Evolutionary conservation across 2,329 filamentous ascomycete species (phyloP), one percentile per base, ranked within the genome.

Genomic region (Colletotrichum sp.): DNA sequence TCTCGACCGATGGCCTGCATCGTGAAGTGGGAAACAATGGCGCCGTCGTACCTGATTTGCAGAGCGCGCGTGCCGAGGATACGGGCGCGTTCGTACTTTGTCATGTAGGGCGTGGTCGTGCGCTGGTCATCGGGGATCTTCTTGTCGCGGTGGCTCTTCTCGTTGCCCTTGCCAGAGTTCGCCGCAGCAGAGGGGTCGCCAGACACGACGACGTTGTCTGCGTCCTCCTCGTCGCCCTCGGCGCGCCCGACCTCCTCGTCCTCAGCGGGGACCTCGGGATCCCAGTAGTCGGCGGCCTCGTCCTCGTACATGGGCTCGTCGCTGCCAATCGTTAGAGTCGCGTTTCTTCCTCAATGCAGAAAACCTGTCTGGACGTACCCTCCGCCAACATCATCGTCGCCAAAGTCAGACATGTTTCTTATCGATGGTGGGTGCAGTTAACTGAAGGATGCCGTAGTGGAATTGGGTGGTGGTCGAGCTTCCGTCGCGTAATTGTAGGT

Each of bases 51-150:
- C 95, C 95, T 98, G 83, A 99, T 99, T 87, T 99, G 97, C 83
- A 99, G 86, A 55, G 97, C 97, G 79, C 97, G 91, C 55, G 97
- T 99, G 64, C 97, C 97, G 78, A 99, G 88, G 76, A 99, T 96
- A 83, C 97, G 93, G 78, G 97, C 97, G 81, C 93, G 92, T 90
- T 99, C 97, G 87, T 99, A 99, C 88, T 99, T 99, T 80, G 97
- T 99, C 96, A 99, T 98, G 88, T 98, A 99, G 4, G 96, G 97
- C 32, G 97, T 99, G 10, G 97, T 99, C 28, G 92, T 94, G 81
- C 97, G 93, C 86, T 98, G 92, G 79, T 96, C 95, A 80, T 95
- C 95, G 72, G 96, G 91, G 66, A 99, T 96, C 87, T 95, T 98
- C 91, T 98, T 98, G 87, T 96, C 91, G 83, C 92, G 93, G 82